Evolutionary conservation across 2,329 filamentous ascomycete genomes (phyloP), one percentile per base, ranked within the genome.

Genomic region (Fusarium compactum): DNA sequence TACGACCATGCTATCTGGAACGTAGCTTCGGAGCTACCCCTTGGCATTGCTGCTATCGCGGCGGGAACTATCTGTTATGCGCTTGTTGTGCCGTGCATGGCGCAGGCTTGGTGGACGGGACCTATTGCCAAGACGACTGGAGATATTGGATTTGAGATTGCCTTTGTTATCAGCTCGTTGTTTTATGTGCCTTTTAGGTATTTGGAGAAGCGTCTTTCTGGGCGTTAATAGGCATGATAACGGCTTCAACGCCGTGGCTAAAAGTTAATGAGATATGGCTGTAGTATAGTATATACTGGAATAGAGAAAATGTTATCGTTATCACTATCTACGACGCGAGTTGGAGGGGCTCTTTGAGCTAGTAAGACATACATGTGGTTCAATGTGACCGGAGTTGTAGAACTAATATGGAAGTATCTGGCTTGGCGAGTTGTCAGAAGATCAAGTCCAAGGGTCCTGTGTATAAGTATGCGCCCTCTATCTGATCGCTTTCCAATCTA

Each of bases 61-160:
- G 83, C 85, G 4, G 85, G 80, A 4, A 43, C 84, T 5, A 70
- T 84, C n/a, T 83, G 80, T 52, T 82, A 85, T 60, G 84, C 77
- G 3, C 75, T 90, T 11, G 83, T 90, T 3, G 80, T 90, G 9
- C 88, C 89, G 0, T 86, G 85, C 32, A 90, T 90, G 85, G 83
- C 82, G 12, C 86, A 89, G 77, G 85, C 83, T 6, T 90, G 88
- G 88, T 90, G 85, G 73, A 85, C 83, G 11, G 89, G 89, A 0
- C 88, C 88, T 0, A 86, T 91, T 70, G 89, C 88, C 1, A 78
- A 83, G 77, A 84, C 72, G 38, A 89, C 88, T 14, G 89, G 89
- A 0, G 89, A 91, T 68, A 86, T 91, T 75, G 90, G 89, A 1
- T 90, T 91, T 61, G 89, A 91, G 80, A 79, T 89, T 76, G 89